These are phyloP conservation scores for Cryoendolithus antarcticus DNA, from an alignment of 2,329 filamentous ascomycete species.

Conservation along the genomic window DNA sequence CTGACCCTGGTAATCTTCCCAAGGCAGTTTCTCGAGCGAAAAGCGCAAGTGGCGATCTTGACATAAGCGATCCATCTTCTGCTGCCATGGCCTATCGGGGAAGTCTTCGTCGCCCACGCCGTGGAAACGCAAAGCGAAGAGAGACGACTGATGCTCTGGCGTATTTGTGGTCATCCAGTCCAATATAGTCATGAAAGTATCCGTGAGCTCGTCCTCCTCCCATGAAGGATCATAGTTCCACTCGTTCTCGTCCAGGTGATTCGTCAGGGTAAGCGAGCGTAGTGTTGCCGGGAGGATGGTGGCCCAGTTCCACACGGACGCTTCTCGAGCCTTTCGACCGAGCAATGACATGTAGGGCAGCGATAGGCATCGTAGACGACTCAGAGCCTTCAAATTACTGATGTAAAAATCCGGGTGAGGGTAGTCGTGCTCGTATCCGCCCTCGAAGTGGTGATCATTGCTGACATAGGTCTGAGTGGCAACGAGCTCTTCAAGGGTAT, in stretches of 20 bases:
- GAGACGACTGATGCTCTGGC: not conserved
- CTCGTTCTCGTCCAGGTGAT: not conserved
- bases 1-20: too few species aligned
- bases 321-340: not conserved
- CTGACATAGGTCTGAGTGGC: slow-evolving; percentile 1
- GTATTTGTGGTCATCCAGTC: slow-evolving; percentile 1
- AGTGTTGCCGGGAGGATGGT: slow-evolving; percentile 1
- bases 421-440: not conserved
- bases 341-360: slow-evolving; percentile 2
- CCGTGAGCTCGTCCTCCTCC: slow-evolving; percentile 1
- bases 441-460: slow-evolving; percentile 1
- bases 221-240: not conserved
- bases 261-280: slow-evolving; percentile 1
- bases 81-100: not conserved
- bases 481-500: slow-evolving; percentile 3
- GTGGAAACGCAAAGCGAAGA: slow-evolving; percentile 1
- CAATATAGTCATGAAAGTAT: not conserved
- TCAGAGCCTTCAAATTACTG: not conserved
- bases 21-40: slow-evolving; percentile 1
- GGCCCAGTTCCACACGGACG: not conserved
- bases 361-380: not conserved
- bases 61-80: slow-evolving; percentile 1
- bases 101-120: not conserved
- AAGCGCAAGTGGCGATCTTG: not conserved
- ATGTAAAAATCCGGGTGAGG: not conserved